phyloP scores from a whole-genome alignment of 345 rosid species.

The Sapria himalayana region DNA sequence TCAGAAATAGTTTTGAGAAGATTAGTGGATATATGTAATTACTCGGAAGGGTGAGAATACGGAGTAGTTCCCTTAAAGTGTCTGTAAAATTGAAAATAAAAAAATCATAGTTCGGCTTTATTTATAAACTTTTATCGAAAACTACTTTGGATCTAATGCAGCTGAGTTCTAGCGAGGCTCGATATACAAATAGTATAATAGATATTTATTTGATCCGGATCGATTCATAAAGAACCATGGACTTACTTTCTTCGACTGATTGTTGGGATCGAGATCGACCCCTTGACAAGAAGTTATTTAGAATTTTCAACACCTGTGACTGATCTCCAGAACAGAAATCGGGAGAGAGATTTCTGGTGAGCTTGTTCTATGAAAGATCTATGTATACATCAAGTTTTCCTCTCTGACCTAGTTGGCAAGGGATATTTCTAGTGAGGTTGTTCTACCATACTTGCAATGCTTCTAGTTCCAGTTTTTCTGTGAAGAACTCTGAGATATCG shows the following conservation, averaged over 20 bases:
- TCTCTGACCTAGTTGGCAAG: conserved; percentile 38
- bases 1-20: no score
- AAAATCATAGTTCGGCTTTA: no score
- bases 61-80: no score
- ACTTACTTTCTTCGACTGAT: conserved; percentile 43
- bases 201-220: no score
- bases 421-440: conserved; percentile 63
- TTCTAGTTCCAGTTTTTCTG: conserved; percentile 45
- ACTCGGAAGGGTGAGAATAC: no score
- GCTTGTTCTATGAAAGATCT: conserved; percentile 68
- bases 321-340: conserved; percentile 48
- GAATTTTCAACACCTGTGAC: conserved; percentile 46
- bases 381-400: conserved; percentile 31
- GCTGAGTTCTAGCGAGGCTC: no score
- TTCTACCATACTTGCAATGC: conserved; percentile 87
- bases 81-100: no score
- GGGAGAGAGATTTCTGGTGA: conserved; percentile 55
- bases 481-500: conserved; percentile 56
- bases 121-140: no score
- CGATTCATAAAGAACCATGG: no score
- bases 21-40: no score
- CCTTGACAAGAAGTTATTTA: conserved; percentile 59
- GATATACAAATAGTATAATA: no score
- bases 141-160: no score
- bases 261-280: conserved; percentile 54